These are phyloP conservation scores for Lipomyces yamanashiensis DNA, from an alignment of 805 yeast genomes.

Conservation along the genomic window DNA sequence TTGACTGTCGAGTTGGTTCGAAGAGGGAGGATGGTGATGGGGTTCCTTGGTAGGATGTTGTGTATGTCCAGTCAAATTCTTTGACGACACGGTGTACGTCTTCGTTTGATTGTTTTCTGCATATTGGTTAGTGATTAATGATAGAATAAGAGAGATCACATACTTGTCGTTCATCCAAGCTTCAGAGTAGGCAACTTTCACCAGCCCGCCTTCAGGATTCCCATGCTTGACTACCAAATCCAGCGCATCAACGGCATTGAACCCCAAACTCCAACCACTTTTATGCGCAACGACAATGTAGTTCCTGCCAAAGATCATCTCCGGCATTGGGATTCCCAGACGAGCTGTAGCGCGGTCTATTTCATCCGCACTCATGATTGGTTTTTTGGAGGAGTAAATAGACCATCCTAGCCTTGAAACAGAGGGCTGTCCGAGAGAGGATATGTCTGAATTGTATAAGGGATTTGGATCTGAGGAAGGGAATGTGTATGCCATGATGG, in stretches of 20 bases:
- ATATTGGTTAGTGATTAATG: not conserved
- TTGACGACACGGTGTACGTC: constrained; percentile 65
- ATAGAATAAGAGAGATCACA: not conserved
- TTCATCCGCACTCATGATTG: constrained; percentile 75
- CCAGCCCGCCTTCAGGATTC: constrained; percentile 48
- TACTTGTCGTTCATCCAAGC: constrained; percentile 64
- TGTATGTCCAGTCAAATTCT: constrained; percentile 97
- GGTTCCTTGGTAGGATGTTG: constrained; percentile 74
- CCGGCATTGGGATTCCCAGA: constrained; percentile 85
- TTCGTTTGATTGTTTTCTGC: constrained; percentile 41
- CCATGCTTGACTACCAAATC: constrained; percentile 62
- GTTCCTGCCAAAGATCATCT: constrained; percentile 95
- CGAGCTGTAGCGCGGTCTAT: constrained; percentile 67
- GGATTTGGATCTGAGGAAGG: constrained; percentile 18
- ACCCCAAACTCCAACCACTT: constrained; percentile 57
- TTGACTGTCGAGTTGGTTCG: constrained; percentile 46
- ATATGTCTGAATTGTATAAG: not conserved
- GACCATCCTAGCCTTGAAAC: constrained; percentile 61
- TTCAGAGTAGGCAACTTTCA: constrained; percentile 82
- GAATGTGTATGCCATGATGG: not conserved
- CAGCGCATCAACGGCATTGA: constrained; percentile 79
- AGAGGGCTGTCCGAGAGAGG: constrained; percentile 7
- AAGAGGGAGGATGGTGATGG: constrained; percentile 29
- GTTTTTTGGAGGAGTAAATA: constrained; percentile 69
- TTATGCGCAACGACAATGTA: constrained; percentile 57